Conservation (phyloP, 495 filamentous ascomycete genomes). For the Xylaria flabelliformis region DNA sequence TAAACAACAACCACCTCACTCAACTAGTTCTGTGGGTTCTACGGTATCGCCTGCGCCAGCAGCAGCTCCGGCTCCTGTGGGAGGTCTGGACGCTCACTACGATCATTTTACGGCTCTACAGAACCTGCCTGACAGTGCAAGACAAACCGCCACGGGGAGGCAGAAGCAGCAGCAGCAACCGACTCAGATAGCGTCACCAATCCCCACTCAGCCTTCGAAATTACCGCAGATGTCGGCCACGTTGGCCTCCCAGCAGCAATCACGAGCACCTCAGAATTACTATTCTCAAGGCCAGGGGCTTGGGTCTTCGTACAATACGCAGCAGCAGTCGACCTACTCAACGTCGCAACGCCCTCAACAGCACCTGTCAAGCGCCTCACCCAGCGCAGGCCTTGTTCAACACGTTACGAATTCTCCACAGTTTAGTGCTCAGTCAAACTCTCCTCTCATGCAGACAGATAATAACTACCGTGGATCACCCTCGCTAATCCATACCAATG, state of each 20-base stretch:
- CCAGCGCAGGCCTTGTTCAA: constrained; percentile 41
- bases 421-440: constrained; percentile 48
- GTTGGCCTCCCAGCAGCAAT: constrained; percentile 38
- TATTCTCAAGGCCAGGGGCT: constrained; percentile 38
- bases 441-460: constrained; percentile 44
- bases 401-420: constrained; percentile 53
- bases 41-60: constrained; percentile 33
- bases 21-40: constrained; percentile 29
- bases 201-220: constrained; percentile 38
- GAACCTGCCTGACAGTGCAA: constrained; percentile 33
- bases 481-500: constrained; percentile 40
- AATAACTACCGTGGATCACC: constrained; percentile 48
- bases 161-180: constrained; percentile 44
- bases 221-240: constrained; percentile 40
- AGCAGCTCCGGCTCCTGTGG: constrained; percentile 25
- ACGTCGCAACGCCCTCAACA: constrained; percentile 52
- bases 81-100: constrained; percentile 51
- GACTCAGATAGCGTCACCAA: constrained; percentile 39
- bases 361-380: constrained; percentile 46
- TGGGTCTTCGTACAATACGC: constrained; percentile 37
- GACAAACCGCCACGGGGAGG: constrained; percentile 31
- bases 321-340: constrained; percentile 39
- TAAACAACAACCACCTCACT: constrained; percentile 36
- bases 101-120: constrained; percentile 48
- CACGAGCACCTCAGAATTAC: constrained; percentile 36